phyloP scores from a whole-genome alignment of 345 rosid genomes.

The Hibiscus mutabilis region DNA sequence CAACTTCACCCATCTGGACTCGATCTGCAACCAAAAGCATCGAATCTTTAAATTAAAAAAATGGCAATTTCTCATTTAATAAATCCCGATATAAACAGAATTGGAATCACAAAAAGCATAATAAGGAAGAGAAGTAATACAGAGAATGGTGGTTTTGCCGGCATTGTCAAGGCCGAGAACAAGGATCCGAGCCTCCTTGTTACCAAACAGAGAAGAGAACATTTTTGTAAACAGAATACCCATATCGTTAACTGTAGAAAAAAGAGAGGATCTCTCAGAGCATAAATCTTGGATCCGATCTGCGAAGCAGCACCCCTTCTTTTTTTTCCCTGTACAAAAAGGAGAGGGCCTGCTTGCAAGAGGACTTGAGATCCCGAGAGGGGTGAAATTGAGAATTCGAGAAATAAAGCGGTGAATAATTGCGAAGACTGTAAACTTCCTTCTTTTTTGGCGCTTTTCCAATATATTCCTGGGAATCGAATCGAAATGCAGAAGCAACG shows the following conservation, averaged over 20 bases:
- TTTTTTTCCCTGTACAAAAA: background rate
- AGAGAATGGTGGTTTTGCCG: background rate
- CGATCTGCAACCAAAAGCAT: constrained; percentile 53
- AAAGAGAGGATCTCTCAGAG: background rate
- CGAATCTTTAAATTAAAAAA: constrained; percentile 2
- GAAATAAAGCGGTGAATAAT: background rate
- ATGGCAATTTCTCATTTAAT: background rate
- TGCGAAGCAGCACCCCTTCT: background rate
- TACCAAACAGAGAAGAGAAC: background rate
- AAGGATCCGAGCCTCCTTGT: background rate
- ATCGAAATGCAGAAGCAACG: background rate
- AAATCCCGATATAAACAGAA: background rate
- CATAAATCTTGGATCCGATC: background rate
- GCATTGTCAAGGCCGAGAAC: background rate
- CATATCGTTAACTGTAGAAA: background rate
- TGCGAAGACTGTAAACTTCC: background rate
- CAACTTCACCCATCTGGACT: constrained; percentile 99
- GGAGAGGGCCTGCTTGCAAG: background rate
- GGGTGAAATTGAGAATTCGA: background rate
- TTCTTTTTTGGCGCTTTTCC: background rate
- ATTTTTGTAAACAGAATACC: background rate
- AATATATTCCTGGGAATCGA: background rate
- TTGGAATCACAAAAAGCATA: background rate
- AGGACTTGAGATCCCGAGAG: background rate
- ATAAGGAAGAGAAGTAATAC: background rate